phyloP scores from a whole-genome alignment of 164 flowering plant species.

The Aristolochia contorta region DNA sequence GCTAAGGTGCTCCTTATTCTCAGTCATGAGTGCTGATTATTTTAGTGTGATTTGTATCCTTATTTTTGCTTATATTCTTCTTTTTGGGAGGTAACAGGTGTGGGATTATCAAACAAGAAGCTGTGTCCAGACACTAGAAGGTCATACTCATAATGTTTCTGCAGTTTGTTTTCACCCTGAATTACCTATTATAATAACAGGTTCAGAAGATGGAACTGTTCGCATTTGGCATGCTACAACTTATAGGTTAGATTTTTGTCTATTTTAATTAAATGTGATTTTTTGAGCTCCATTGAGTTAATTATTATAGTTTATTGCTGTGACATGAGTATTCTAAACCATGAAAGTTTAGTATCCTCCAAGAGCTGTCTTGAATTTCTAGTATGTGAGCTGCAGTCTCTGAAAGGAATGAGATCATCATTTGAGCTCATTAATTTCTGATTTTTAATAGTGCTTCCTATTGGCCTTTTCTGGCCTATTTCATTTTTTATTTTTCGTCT shows the following conservation, averaged over 20 bases:
- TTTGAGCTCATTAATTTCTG: too few relatives aligned
- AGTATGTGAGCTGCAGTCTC: too few relatives aligned
- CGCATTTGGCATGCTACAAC: conserved; percentile 93
- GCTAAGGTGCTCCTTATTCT: conserved; percentile 51
- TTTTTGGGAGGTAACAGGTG: conserved; percentile 35
- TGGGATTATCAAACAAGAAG: conserved; percentile 95
- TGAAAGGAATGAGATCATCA: too few relatives aligned
- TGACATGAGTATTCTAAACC: too few relatives aligned
- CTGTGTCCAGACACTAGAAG: conserved; percentile 91
- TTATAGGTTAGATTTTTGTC: conserved; percentile 41
- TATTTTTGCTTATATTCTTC: neutral
- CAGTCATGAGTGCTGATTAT: neutral
- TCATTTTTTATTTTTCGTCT: too few relatives aligned
- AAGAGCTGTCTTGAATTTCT: too few relatives aligned
- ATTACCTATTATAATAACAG: conserved; percentile 85
- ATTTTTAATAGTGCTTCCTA: too few relatives aligned
- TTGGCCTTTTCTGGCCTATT: too few relatives aligned
- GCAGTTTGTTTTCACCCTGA: conserved; percentile 92
- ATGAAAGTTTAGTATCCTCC: too few relatives aligned
- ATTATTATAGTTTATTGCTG: too few relatives aligned
- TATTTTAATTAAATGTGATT: neutral
- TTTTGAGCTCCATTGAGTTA: too few relatives aligned
- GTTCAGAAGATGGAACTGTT: conserved; percentile 95
- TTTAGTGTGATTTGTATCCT: neutral
- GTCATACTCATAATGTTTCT: conserved; percentile 91